Conservation (phyloP, 495 filamentous ascomycete species). For the Parathielavia hyrcaniae region DNA sequence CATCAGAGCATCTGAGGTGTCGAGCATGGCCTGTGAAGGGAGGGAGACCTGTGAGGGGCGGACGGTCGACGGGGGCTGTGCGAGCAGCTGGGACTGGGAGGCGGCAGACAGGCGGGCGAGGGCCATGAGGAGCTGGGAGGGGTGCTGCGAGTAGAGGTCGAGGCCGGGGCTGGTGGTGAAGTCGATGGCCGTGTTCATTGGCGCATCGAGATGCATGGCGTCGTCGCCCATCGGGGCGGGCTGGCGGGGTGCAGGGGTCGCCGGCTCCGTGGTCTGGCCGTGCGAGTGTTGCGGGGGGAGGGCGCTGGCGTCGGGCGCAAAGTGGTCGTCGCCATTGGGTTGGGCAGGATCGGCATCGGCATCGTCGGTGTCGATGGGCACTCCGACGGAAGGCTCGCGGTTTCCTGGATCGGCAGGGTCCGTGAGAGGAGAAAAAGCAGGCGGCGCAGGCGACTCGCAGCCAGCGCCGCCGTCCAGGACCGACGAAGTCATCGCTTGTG, state of each 20-base stretch:
- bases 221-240: not conserved
- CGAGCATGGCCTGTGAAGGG: constrained; percentile 16
- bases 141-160: constrained; percentile 19
- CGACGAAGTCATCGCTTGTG: constrained; percentile 38
- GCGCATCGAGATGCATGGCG: constrained; percentile 8
- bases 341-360: not conserved
- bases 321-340: not conserved
- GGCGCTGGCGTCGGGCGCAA: not conserved
- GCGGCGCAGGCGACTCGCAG: constrained; percentile 30
- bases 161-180: constrained; percentile 12
- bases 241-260: not conserved
- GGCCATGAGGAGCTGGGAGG: constrained; percentile 24
- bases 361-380: not conserved
- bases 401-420: constrained; percentile 27
- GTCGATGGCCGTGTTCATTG: constrained; percentile 1
- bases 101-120: constrained; percentile 25
- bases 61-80: constrained; percentile 26
- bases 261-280: not conserved
- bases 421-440: constrained; percentile 34
- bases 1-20: constrained; percentile 13
- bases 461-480: constrained; percentile 23
- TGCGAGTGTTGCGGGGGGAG: not conserved
- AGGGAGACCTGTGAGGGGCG: constrained; percentile 31
- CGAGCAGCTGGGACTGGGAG: constrained; percentile 10
- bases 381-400: constrained; percentile 24